Percentiles rank a stretch among this genome's conserved stretches.
Evolutionary conservation across 73 alveolate species (phyloP).

Genomic region (Tetrahymena elliotti): DNA sequence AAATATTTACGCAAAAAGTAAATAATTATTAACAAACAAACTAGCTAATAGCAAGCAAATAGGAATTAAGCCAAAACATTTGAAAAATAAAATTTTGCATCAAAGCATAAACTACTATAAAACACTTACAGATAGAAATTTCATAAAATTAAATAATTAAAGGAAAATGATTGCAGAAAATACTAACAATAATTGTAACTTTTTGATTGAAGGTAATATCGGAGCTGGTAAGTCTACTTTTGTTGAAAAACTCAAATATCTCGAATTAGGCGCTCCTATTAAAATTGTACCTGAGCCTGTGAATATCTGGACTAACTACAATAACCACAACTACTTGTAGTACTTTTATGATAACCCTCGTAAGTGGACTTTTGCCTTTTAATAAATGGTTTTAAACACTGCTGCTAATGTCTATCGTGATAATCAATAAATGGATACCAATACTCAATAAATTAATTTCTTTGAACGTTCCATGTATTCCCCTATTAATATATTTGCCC

Average conservation of each 20-base stretch:
- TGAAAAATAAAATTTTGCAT: neutral
- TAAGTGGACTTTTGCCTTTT: neutral
- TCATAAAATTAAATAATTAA: neutral
- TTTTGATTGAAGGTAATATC: neutral
- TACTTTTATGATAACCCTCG: neutral
- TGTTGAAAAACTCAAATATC: neutral
- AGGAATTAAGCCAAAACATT: neutral
- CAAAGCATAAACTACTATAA: neutral
- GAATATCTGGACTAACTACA: neutral
- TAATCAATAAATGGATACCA: neutral
- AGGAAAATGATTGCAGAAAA: neutral
- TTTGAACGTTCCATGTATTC: neutral
- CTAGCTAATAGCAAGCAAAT: too few species aligned
- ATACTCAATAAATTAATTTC: neutral
- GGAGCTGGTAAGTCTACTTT: neutral
- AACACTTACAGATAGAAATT: neutral
- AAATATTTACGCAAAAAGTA: neutral
- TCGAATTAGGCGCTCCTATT: neutral
- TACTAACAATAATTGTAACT: neutral
- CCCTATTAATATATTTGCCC: neutral
- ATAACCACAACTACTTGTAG: neutral
- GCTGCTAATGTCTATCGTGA: neutral
- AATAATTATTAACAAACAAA: neutral
- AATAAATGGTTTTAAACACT: neutral
- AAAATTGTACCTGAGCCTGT: neutral